These are phyloP conservation scores for Aspergillus sclerotioniger DNA, from an alignment of 495 filamentous ascomycete species.

Conservation along the genomic window DNA sequence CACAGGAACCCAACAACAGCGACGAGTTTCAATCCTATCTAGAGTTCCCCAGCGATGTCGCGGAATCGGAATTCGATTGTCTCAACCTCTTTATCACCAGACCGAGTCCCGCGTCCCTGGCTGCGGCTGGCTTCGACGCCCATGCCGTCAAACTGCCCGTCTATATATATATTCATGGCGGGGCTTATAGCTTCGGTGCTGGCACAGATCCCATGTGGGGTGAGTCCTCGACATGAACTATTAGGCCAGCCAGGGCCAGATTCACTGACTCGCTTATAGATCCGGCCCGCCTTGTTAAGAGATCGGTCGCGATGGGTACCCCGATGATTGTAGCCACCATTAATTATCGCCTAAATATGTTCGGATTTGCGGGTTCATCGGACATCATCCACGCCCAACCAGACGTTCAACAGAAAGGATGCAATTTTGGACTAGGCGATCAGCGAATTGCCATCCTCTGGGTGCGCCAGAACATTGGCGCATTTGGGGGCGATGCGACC, in stretches of 20 bases:
- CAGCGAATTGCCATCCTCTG: slow-evolving; percentile 31
- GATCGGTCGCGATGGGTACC: background rate
- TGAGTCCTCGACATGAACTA: background rate
- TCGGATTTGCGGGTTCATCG: slow-evolving; percentile 1
- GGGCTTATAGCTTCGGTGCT: background rate
- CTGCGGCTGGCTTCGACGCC: background rate
- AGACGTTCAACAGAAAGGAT: background rate
- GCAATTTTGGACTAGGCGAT: slow-evolving; percentile 28
- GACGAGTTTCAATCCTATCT: slow-evolving; percentile 6
- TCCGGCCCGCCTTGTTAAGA: background rate
- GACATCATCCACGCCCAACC: slow-evolving; percentile 1
- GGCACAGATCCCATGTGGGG: slow-evolving; percentile 4
- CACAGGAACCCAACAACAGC: background rate
- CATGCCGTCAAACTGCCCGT: background rate
- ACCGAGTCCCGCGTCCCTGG: background rate
- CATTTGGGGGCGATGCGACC: slow-evolving; percentile 31
- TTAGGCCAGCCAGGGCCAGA: background rate
- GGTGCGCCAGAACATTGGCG: slow-evolving; percentile 26
- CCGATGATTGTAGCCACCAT: background rate
- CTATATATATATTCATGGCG: slow-evolving; percentile 4
- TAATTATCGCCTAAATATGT: slow-evolving; percentile 4
- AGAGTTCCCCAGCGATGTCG: background rate
- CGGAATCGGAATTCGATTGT: slow-evolving; percentile 6
- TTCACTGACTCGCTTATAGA: background rate
- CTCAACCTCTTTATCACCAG: slow-evolving; percentile 10